Percentiles rank a stretch among this genome's conserved stretches.
These are phyloP conservation scores for Clavispora fructus DNA, from an alignment of 805 yeast genomes.

Conservation along the genomic window DNA sequence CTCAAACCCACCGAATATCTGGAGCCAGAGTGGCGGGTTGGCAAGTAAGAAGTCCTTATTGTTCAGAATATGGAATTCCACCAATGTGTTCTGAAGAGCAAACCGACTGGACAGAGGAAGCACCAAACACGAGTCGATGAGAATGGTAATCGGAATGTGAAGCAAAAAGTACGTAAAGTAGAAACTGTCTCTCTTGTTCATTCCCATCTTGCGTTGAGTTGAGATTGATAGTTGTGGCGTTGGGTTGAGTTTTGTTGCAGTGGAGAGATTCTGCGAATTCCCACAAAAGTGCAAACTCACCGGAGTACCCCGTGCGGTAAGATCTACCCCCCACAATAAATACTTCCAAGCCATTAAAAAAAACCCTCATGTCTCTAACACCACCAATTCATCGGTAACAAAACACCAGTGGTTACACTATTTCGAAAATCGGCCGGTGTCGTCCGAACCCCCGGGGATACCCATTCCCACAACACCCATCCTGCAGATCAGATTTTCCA, in stretches of 20 bases:
- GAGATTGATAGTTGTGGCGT: neutral
- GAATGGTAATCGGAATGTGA: constrained; percentile 71
- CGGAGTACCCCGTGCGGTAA: neutral
- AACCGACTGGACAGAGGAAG: constrained; percentile 50
- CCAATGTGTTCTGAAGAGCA: constrained; percentile 43
- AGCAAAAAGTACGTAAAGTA: constrained; percentile 49
- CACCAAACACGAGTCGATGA: constrained; percentile 70
- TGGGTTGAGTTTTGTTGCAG: neutral
- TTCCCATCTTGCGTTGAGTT: neutral
- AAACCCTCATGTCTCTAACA: too few relatives aligned
- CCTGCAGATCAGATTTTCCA: neutral
- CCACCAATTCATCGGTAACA: too few relatives aligned
- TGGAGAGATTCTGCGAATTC: neutral
- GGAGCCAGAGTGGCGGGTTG: constrained; percentile 66
- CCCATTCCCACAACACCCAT: neutral
- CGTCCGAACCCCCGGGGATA: neutral
- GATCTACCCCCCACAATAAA: neutral
- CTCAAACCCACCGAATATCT: constrained; percentile 67
- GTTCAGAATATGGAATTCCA: constrained; percentile 52
- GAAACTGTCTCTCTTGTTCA: constrained; percentile 33
- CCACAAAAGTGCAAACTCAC: neutral
- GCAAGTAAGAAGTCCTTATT: constrained; percentile 71
- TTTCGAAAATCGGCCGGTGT: neutral
- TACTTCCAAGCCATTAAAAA: neutral
- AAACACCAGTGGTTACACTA: neutral